These are phyloP conservation scores for Fusarium xyrophilum DNA, from an alignment of 2,329 filamentous ascomycete species.

Conservation along the genomic window DNA sequence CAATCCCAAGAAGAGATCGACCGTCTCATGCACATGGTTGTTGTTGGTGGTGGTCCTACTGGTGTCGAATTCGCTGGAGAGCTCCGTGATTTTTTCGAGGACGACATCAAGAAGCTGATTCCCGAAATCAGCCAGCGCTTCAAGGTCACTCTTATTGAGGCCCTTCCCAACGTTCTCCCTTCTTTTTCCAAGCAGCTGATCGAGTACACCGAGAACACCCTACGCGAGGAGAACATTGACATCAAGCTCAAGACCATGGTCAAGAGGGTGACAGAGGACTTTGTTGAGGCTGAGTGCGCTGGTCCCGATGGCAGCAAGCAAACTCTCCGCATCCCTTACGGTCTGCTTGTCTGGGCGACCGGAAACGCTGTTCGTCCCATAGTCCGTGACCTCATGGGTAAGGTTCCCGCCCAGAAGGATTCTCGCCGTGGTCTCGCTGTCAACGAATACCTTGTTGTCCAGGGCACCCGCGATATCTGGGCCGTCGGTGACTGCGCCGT, in stretches of 20 bases:
- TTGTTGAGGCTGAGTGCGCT: conserved; percentile 86
- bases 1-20: conserved; percentile 87
- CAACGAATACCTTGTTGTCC: conserved; percentile 98
- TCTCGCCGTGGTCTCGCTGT: conserved; percentile 93
- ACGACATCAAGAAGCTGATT: conserved; percentile 97
- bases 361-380: conserved; percentile 92
- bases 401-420: conserved; percentile 93
- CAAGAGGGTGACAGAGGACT: conserved; percentile 92
- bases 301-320: conserved; percentile 85
- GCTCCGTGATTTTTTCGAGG: conserved; percentile 98
- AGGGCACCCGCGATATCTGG: conserved; percentile 97
- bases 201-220: conserved; percentile 98
- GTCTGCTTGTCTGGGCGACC: conserved; percentile 96
- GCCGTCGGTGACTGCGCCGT: conserved; percentile 97
- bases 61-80: conserved; percentile 99
- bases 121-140: conserved; percentile 95
- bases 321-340: conserved; percentile 84
- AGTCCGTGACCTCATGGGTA: conserved; percentile 87
- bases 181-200: conserved; percentile 99
- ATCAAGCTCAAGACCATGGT: conserved; percentile 99
- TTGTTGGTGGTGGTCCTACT: conserved; percentile 90
- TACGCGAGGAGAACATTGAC: conserved; percentile 97
- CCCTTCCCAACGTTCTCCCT: conserved; percentile 92
- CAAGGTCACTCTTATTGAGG: conserved; percentile 96
- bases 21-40: conserved; percentile 97